A percentile compares a stretch with the other conserved stretches of the same genome.
phyloP scores from a whole-genome alignment of 1,139 yeast genomes.

The Pichia sp. region DNA sequence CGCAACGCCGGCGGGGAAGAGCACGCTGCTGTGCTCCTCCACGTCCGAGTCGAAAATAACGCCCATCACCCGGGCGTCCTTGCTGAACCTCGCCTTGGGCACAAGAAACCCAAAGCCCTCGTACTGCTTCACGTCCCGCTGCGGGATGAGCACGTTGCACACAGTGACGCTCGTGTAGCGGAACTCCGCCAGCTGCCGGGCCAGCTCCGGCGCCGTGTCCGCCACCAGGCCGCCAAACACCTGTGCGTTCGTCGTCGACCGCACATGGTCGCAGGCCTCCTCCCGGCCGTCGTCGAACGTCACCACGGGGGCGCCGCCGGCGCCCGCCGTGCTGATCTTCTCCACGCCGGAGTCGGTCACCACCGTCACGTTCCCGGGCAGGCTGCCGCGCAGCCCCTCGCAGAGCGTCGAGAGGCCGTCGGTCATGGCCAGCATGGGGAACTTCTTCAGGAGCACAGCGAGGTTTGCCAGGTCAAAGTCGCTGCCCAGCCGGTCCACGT shows the following conservation, averaged over 20 bases:
- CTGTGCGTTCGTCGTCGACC: conserved; percentile 50
- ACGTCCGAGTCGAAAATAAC: conserved; percentile 88
- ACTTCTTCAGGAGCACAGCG: conserved; percentile 37
- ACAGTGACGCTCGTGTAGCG: conserved; percentile 54
- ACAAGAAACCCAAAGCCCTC: conserved; percentile 85
- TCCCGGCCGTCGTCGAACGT: conserved; percentile 19
- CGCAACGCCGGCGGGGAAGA: conserved; percentile 6
- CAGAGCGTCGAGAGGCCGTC: conserved; percentile 56
- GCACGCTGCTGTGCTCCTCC: conserved; percentile 34
- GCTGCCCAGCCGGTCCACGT: conserved; percentile 35
- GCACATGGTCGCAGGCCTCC: conserved; percentile 46
- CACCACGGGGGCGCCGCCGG: neutral
- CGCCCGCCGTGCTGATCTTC: conserved; percentile 6
- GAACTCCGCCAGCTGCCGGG: conserved; percentile 31
- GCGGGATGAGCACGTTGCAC: conserved; percentile 58
- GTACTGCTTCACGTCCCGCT: conserved; percentile 32
- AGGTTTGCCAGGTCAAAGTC: conserved; percentile 37
- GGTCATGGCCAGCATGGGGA: conserved; percentile 43
- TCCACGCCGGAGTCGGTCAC: conserved; percentile 23
- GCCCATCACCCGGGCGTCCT: conserved; percentile 63
- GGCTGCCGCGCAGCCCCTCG: conserved; percentile 30
- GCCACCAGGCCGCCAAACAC: conserved; percentile 16
- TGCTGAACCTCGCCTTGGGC: conserved; percentile 52
- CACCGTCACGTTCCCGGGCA: conserved; percentile 43
- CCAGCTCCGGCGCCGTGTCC: conserved; percentile 21